phyloP scores from a whole-genome alignment of 352 stramenopile species.

The Phytophthora cactorum region DNA sequence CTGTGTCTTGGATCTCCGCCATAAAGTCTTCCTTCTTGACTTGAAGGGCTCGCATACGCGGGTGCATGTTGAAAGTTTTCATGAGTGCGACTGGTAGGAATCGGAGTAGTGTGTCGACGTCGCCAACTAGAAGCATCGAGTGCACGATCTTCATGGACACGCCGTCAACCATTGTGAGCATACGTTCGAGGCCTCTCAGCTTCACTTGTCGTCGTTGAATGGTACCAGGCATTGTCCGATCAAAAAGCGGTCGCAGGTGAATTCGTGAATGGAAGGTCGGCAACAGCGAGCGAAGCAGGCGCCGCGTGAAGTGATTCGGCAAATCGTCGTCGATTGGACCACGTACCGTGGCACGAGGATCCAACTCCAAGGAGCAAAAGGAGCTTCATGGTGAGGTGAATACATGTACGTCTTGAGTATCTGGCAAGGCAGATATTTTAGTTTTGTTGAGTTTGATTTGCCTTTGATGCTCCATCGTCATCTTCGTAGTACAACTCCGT shows the following conservation, averaged over 20 bases:
- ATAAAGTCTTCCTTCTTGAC: constrained; percentile 29
- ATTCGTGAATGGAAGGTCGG: constrained; percentile 1
- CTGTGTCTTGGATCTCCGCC: constrained; percentile 31
- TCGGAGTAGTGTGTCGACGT: constrained; percentile 17
- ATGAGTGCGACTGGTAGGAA: constrained; percentile 33
- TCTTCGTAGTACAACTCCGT: too few relatives aligned
- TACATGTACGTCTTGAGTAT: too few relatives aligned
- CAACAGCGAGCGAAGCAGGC: background rate
- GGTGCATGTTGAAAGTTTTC: constrained; percentile 49
- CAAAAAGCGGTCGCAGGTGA: background rate
- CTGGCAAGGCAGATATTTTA: too few relatives aligned
- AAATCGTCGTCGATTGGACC: background rate
- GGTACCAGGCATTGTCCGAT: background rate
- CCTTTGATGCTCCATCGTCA: too few relatives aligned
- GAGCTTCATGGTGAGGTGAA: background rate
- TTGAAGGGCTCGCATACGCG: constrained; percentile 42
- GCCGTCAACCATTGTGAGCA: constrained; percentile 26
- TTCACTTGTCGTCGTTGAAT: constrained; percentile 7
- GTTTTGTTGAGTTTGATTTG: too few relatives aligned
- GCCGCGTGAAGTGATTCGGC: background rate
- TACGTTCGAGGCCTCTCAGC: constrained; percentile 40
- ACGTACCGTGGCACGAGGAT: too few relatives aligned
- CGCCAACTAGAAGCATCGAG: constrained; percentile 27
- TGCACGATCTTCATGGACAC: constrained; percentile 34
- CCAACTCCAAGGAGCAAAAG: background rate